A percentile compares a stretch with the other conserved stretches of the same genome.
Evolutionary conservation across 768 basidiomycete species (phyloP).

Genomic region (Kwoniella mangroviensis): DNA sequence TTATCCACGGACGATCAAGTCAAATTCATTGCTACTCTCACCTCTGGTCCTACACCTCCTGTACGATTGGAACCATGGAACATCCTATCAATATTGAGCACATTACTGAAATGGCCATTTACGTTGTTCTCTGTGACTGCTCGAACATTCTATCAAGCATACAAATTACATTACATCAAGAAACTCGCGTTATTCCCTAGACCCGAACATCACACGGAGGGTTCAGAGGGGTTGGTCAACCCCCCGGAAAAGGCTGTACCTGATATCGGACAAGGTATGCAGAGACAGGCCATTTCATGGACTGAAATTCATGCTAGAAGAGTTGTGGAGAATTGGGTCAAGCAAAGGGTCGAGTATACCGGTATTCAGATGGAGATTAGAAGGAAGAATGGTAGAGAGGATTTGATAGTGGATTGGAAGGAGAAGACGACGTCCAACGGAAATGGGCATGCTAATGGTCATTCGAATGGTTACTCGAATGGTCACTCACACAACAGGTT

Average conservation of each 20-base stretch:
- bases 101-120: conserved; percentile 63
- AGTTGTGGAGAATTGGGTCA: conserved; percentile 38
- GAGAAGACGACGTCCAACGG: conserved; percentile 41
- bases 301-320: conserved; percentile 54
- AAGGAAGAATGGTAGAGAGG: conserved; percentile 52
- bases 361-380: conserved; percentile 59
- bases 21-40: conserved; percentile 66
- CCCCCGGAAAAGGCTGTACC: conserved; percentile 38
- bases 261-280: conserved; percentile 51
- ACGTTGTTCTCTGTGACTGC: conserved; percentile 65
- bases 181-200: conserved; percentile 65
- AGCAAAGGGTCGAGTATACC: conserved; percentile 56
- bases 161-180: conserved; percentile 67
- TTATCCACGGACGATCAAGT: conserved; percentile 57
- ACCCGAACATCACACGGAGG: conserved; percentile 59
- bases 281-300: conserved; percentile 56
- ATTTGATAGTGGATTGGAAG: not conserved
- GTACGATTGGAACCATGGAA: conserved; percentile 43
- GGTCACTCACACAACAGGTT: conserved; percentile 60
- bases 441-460: not conserved
- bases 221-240: conserved; percentile 35
- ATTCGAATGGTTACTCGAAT: conserved; percentile 58
- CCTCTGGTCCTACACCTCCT: conserved; percentile 60
- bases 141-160: conserved; percentile 69
- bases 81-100: conserved; percentile 44